A percentile compares a stretch with the other conserved stretches of the same genome.
These are phyloP conservation scores for Tympanopsis confertula DNA, from an alignment of 2,329 filamentous ascomycete species.

Conservation along the genomic window DNA sequence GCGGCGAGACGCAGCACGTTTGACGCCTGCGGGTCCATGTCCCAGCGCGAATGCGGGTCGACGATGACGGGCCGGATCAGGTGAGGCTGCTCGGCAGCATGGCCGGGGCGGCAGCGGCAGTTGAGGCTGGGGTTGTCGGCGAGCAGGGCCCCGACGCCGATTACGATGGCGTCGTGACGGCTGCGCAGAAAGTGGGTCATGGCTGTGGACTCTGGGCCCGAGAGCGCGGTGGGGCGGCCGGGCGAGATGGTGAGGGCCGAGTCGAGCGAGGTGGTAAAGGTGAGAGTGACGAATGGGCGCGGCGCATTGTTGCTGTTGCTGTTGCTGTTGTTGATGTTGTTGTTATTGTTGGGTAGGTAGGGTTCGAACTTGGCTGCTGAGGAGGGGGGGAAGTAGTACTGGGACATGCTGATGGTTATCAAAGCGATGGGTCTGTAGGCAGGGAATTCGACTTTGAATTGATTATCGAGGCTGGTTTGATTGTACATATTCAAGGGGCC, in stretches of 20 bases:
- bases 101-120: constrained; percentile 43
- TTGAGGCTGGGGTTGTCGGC: constrained; percentile 52
- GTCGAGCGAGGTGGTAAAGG: constrained; percentile 2
- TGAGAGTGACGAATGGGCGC: constrained; percentile 3
- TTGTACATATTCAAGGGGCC: no score
- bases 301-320: neutral
- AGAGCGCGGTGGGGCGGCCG: constrained; percentile 47
- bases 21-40: constrained; percentile 26
- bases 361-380: neutral
- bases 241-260: constrained; percentile 45
- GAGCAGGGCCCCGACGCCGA: constrained; percentile 49
- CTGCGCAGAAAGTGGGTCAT: constrained; percentile 57
- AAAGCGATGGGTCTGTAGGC: no score
- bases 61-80: constrained; percentile 47
- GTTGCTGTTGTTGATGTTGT: neutral
- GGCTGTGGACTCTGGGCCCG: constrained; percentile 47
- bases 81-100: constrained; percentile 21
- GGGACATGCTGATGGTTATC: no score
- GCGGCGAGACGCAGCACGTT: constrained; percentile 40
- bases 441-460: no score
- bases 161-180: constrained; percentile 47
- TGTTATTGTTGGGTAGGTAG: neutral
- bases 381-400: neutral
- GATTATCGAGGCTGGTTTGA: no score
- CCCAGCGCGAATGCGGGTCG: constrained; percentile 45